Evolutionary conservation across 106 monocot genomes (phyloP).

Genomic region (Vanilla planifolia): DNA sequence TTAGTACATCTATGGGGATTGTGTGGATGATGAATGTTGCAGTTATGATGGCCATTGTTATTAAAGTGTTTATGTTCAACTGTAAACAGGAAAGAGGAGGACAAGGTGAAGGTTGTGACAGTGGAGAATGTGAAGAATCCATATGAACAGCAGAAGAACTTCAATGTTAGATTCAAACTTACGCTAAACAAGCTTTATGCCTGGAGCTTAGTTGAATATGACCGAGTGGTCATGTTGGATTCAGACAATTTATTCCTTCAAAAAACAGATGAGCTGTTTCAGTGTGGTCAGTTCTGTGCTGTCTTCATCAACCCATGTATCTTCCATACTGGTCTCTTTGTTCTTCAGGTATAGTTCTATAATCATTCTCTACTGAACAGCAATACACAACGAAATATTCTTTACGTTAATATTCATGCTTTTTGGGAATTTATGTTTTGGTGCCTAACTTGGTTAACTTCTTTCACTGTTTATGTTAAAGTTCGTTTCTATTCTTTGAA

Average conservation of each 20-base stretch:
- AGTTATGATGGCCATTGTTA: too few relatives aligned
- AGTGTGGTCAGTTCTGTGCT: constrained; percentile 94
- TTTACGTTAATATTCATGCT: background rate
- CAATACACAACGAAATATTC: background rate
- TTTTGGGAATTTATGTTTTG: constrained; percentile 3
- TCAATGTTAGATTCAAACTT: constrained; percentile 73
- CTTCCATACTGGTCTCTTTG: constrained; percentile 95
- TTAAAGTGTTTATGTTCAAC: too few relatives aligned
- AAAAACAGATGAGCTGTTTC: constrained; percentile 89
- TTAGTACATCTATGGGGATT: too few relatives aligned
- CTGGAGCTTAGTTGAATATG: constrained; percentile 84
- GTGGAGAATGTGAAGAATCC: constrained; percentile 85
- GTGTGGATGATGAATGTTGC: too few relatives aligned
- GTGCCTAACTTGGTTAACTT: background rate
- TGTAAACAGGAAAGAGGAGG: constrained; percentile 61
- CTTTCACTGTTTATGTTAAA: background rate
- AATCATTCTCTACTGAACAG: background rate
- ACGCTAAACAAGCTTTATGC: constrained; percentile 96
- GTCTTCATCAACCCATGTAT: constrained; percentile 96
- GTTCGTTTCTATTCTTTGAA: background rate
- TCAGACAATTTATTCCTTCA: constrained; percentile 95
- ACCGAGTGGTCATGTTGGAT: constrained; percentile 94
- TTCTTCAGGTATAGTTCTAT: constrained; percentile 53
- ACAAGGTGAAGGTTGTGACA: constrained; percentile 68
- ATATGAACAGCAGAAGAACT: constrained; percentile 61